Conservation (phyloP, 2,329 filamentous ascomycete species). For the Neoascochyta sp. region DNA sequence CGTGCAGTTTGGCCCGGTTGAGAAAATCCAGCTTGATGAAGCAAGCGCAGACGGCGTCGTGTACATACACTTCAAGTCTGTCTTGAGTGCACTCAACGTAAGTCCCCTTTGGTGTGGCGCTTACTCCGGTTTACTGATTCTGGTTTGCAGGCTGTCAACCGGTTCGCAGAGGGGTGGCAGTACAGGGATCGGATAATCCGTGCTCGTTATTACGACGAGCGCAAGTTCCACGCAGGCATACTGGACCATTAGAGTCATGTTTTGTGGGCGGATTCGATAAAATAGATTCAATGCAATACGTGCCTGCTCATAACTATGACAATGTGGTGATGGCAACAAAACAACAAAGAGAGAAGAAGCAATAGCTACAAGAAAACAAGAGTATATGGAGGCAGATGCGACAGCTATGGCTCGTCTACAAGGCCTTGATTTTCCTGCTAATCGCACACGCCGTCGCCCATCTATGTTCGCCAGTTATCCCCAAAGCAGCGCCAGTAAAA, state of each 20-base stretch:
- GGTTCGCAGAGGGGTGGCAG: slow-evolving; percentile 83
- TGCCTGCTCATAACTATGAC: neutral
- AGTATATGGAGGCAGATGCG: too few species aligned
- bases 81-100: slow-evolving; percentile 78
- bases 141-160: slow-evolving; percentile 72
- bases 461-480: too few species aligned
- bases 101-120: slow-evolving; percentile 34
- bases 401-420: neutral
- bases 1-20: slow-evolving; percentile 72
- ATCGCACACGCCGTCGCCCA: too few species aligned
- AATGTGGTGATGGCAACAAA: too few species aligned
- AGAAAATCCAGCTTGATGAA: slow-evolving; percentile 67
- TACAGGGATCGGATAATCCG: slow-evolving; percentile 84
- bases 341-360: too few species aligned
- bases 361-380: too few species aligned
- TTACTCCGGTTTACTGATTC: slow-evolving; percentile 1
- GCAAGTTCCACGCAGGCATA: slow-evolving; percentile 66
- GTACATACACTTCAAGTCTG: slow-evolving; percentile 89
- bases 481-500: too few species aligned
- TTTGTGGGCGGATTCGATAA: too few species aligned
- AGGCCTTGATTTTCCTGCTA: neutral
- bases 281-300: too few species aligned
- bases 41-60: slow-evolving; percentile 62
- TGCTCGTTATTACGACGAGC: slow-evolving; percentile 77
- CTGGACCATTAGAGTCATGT: slow-evolving; percentile 22